phyloP scores from a whole-genome alignment of 2,329 filamentous ascomycete genomes.

The Immersiporthe knoxdaviesiana region DNA sequence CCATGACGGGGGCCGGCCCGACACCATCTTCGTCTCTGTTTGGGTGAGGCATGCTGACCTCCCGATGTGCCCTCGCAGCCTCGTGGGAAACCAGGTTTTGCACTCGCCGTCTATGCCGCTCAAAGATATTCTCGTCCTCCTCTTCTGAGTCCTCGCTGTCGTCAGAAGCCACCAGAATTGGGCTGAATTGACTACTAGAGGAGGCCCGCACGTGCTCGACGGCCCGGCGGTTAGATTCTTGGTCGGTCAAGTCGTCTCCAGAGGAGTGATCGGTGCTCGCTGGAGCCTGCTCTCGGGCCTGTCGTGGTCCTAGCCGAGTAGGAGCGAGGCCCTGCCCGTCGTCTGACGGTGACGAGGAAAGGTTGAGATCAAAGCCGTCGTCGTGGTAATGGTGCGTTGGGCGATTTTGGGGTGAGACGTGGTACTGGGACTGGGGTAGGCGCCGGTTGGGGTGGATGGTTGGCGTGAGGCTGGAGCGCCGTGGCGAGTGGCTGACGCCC shows the following conservation, averaged over 20 bases:
- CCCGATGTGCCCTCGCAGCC: not conserved
- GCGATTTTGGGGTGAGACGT: not conserved
- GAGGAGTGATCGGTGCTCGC: not conserved
- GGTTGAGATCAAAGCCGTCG: not conserved
- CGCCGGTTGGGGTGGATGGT: slow-evolving; percentile 24
- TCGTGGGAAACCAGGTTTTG: not conserved
- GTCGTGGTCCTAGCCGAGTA: not conserved
- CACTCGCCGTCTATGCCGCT: not conserved
- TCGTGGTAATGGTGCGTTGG: not conserved
- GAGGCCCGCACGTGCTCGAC: not conserved
- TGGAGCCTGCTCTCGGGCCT: not conserved
- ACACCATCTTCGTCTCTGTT: not conserved
- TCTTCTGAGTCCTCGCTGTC: slow-evolving; percentile 7
- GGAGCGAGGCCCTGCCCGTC: not conserved
- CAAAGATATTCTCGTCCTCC: not conserved
- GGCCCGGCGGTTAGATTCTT: not conserved
- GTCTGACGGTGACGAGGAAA: not conserved
- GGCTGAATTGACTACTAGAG: not conserved
- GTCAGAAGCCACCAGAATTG: not conserved
- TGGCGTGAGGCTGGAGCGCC: slow-evolving; percentile 25
- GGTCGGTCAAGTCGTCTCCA: not conserved
- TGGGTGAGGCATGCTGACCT: not conserved
- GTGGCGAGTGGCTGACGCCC: slow-evolving; percentile 18
- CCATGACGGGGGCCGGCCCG: not conserved
- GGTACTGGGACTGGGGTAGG: slow-evolving; percentile 14